Conservation (phyloP, 495 filamentous ascomycete genomes). For the Podospora pseudoanserina region DNA sequence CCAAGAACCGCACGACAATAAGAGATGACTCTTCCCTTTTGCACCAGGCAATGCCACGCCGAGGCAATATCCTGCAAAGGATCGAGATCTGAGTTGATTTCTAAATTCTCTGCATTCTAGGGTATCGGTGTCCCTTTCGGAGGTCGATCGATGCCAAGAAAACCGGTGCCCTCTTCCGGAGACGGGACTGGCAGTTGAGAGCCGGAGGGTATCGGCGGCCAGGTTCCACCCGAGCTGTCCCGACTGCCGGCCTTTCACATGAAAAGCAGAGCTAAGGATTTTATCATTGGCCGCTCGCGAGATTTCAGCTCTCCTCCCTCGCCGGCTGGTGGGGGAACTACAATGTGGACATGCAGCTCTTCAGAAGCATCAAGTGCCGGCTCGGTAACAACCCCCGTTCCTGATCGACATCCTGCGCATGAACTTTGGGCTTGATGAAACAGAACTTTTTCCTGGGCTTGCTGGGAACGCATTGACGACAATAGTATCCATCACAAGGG, state of each 20-base stretch:
- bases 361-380: not conserved
- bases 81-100: conserved; percentile 2
- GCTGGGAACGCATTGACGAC: not conserved
- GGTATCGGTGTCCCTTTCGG: not conserved
- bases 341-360: not conserved
- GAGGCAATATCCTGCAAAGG: not conserved
- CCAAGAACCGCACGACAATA: conserved; percentile 3
- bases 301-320: not conserved
- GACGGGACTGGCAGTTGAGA: not conserved
- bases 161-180: not conserved
- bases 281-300: not conserved
- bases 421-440: not conserved
- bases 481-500: not conserved
- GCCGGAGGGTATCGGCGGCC: not conserved
- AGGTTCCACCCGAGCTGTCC: not conserved
- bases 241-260: not conserved
- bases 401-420: not conserved
- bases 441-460: not conserved
- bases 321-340: not conserved
- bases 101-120: not conserved
- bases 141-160: not conserved
- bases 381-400: not conserved
- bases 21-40: not conserved
- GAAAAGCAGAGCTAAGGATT: not conserved
- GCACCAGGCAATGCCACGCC: not conserved